A percentile compares a stretch with the other conserved stretches of the same genome.
phyloP scores from a whole-genome alignment of 305 asterid species.

The Lippia alba region DNA sequence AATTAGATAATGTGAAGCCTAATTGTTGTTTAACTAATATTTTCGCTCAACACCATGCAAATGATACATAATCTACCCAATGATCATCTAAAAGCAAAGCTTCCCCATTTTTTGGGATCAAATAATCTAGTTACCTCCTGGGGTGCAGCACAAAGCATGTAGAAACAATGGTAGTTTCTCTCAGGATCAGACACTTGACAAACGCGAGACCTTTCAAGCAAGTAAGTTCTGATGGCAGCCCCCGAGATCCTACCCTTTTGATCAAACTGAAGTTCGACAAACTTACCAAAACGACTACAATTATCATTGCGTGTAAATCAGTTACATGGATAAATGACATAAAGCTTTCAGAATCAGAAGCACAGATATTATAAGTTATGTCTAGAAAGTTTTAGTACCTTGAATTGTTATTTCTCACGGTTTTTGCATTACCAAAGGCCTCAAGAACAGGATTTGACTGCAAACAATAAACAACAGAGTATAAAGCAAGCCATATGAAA shows the following conservation, averaged over 20 bases:
- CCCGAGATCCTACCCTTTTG: constrained; percentile 79
- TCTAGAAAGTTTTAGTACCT: constrained; percentile 50
- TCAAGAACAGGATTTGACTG: constrained; percentile 87
- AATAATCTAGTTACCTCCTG: constrained; percentile 55
- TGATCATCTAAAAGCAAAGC: constrained; percentile 11
- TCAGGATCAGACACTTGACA: constrained; percentile 93
- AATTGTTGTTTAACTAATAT: not conserved
- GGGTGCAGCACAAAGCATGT: constrained; percentile 92
- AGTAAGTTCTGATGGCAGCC: constrained; percentile 87
- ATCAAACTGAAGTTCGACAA: constrained; percentile 90
- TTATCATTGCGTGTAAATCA: constrained; percentile 35
- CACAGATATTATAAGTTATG: not conserved
- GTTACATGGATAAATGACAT: constrained; percentile 24
- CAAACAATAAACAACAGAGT: constrained; percentile 37
- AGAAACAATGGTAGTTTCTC: constrained; percentile 90
- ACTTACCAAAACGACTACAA: constrained; percentile 91
- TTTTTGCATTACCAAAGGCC: constrained; percentile 79
- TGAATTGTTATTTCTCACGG: constrained; percentile 73
- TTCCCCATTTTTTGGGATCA: not conserved
- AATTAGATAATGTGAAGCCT: not conserved
- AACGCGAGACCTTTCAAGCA: constrained; percentile 93
- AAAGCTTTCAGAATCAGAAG: constrained; percentile 21
- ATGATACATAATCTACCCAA: constrained; percentile 8
- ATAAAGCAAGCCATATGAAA: constrained; percentile 7
- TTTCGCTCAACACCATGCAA: constrained; percentile 9